phyloP scores from a whole-genome alignment of 768 basidiomycete genomes.

The Tremella fuciformis region DNA sequence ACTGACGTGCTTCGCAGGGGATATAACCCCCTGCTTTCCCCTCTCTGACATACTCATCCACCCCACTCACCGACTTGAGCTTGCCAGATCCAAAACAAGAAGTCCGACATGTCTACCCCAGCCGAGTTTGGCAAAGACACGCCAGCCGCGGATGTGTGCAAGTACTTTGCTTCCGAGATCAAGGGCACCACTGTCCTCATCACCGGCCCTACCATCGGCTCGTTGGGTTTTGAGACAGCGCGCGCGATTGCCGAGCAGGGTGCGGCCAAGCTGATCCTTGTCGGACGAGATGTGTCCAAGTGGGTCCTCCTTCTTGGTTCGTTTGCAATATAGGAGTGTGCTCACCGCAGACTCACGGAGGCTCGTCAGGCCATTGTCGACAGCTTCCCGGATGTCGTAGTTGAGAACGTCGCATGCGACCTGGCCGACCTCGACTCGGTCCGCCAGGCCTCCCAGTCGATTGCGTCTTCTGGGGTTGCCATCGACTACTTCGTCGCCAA shows the following conservation, averaged over 20 bases:
- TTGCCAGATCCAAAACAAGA: no score
- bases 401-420: background rate
- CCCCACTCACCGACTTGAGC: no score
- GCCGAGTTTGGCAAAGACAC: slow-evolving; percentile 1
- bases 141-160: slow-evolving; percentile 5
- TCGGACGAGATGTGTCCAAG: slow-evolving; percentile 6
- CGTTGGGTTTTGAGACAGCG: slow-evolving; percentile 12
- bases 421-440: slow-evolving; percentile 5
- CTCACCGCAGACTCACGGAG: no score
- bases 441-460: slow-evolving; percentile 1
- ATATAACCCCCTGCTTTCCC: no score
- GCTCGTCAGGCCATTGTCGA: no score
- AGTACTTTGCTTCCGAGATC: slow-evolving; percentile 4
- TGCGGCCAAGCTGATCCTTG: slow-evolving; percentile 2
- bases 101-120: background rate
- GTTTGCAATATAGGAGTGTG: background rate
- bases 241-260: slow-evolving; percentile 8
- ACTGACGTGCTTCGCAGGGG: no score
- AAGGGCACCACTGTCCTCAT: slow-evolving; percentile 6
- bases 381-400: background rate
- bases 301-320: slow-evolving; percentile 2
- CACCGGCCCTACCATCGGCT: slow-evolving; percentile 10
- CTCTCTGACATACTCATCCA: no score
- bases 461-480: background rate
- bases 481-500: slow-evolving; percentile 16